Base-by-base conservation (phyloP, 2,329 filamentous ascomycete species). In the Camptophora hylomeconis region DNA sequence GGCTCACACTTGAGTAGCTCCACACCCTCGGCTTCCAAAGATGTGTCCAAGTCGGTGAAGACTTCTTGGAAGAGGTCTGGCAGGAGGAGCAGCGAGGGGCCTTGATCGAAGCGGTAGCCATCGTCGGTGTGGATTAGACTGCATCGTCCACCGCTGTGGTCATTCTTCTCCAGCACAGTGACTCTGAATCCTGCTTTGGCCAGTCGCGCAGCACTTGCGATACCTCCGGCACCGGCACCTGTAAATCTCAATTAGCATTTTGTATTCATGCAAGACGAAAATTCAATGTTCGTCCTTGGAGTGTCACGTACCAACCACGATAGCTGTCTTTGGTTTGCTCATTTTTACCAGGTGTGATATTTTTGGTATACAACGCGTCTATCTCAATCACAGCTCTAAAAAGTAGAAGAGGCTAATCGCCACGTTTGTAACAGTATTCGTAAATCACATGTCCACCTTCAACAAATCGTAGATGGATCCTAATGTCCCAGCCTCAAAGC, bases 81-180 rank as follows among this genome's bases (percentile, higher is more conserved):
- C 5, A 83, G 69, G 0, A 84, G 62, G 11, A 83, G 65, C 3
- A 83, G 65, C 1, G 76, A 82, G 0, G 79, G 79, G 0, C 79
- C 79, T 58, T 82, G 77, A 46, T 84, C 79, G 56, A 83, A 83
- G 33, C 79, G 60, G 57, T 38, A 26, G 21, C 24, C 24, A 24
- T 36, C 72, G 26, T 68, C 55, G 34, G 68, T 57, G 29, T 68
- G 57, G 20, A 82, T 63, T 15, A 82, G 53, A 24, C 70, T 77
- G 53, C 77, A 83, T 31, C 79, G 62, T 3, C 79, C 79, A 24
- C 79, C 79, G 0, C 72, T 75, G 48, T 79, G 80, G 32, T 58
- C 57, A 46, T 83, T 82, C 60, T 82, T 82, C 52, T 84, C 79
- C n/a, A 83, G 55, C 2, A 83, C 73, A 0, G 75, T 82, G n/a